Percentiles rank a stretch among this genome's conserved stretches.
Evolutionary conservation across 1,284 basidiomycete genomes (phyloP).

Genomic region (Boletus mariae): DNA sequence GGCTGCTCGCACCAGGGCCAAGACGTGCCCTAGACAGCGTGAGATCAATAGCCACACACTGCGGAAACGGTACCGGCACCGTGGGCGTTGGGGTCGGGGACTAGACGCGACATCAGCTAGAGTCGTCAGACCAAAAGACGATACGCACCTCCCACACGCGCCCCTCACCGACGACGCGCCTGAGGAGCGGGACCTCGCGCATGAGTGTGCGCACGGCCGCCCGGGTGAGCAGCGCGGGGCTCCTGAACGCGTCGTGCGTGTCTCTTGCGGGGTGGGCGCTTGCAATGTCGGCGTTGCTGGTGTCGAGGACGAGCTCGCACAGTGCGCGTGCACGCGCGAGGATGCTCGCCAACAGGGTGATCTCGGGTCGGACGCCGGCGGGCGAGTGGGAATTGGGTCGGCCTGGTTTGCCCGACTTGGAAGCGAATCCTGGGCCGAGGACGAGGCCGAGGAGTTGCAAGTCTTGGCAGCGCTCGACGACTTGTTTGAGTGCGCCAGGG

Average conservation of each 20-base stretch:
- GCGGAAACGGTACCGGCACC: slow-evolving; percentile 7
- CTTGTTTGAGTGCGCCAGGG: too few relatives aligned
- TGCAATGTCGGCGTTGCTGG: neutral
- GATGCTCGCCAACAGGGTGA: slow-evolving; percentile 10
- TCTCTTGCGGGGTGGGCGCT: neutral
- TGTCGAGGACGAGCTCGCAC: slow-evolving; percentile 20
- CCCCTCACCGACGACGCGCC: slow-evolving; percentile 49
- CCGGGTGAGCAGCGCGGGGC: slow-evolving; percentile 14
- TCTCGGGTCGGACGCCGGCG: slow-evolving; percentile 11
- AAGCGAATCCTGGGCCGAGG: too few relatives aligned
- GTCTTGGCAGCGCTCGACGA: too few relatives aligned
- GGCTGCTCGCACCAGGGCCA: slow-evolving; percentile 12
- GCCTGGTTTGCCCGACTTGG: neutral
- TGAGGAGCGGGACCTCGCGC: slow-evolving; percentile 21
- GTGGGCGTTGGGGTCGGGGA: slow-evolving; percentile 14
- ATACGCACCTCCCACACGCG: slow-evolving; percentile 55
- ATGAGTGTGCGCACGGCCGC: slow-evolving; percentile 22
- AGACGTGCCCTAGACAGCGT: slow-evolving; percentile 10
- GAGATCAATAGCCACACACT: slow-evolving; percentile 15
- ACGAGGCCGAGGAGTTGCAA: too few relatives aligned
- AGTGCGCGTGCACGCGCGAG: slow-evolving; percentile 16
- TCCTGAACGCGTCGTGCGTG: neutral
- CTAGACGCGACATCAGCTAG: slow-evolving; percentile 5
- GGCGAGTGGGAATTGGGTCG: neutral
- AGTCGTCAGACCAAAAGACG: too few relatives aligned